Percentiles rank a stretch among this genome's conserved stretches.
Evolutionary conservation across 768 basidiomycete species (phyloP).

Genomic region (Trametes gibbosa): DNA sequence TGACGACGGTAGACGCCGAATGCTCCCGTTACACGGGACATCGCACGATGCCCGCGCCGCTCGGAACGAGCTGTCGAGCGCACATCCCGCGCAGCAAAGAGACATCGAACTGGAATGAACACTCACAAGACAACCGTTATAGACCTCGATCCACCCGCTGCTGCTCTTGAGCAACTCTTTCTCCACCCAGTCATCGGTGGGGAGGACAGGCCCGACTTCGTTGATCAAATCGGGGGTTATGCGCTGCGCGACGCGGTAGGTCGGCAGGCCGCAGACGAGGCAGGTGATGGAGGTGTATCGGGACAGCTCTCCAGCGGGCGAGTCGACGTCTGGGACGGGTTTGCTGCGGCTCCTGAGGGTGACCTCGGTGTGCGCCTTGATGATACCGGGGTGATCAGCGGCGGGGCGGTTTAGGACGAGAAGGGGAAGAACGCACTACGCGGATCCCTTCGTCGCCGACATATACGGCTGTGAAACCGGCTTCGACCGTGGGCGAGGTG

Average conservation of each 20-base stretch:
- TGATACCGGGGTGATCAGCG: constrained; percentile 15
- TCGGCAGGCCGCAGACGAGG: constrained; percentile 59
- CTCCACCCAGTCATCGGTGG: constrained; percentile 76
- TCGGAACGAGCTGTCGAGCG: background rate
- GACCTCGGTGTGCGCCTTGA: constrained; percentile 64
- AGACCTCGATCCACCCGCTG: constrained; percentile 73
- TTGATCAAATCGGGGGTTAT: constrained; percentile 56
- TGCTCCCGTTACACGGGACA: background rate
- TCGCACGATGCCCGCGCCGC: constrained; percentile 3
- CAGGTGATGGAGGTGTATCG: constrained; percentile 68
- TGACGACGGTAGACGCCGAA: constrained; percentile 5
- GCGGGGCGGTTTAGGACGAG: background rate
- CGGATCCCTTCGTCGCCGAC: constrained; percentile 66
- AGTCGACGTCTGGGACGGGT: constrained; percentile 19
- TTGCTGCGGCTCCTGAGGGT: constrained; percentile 58
- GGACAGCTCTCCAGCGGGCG: constrained; percentile 26
- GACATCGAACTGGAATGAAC: background rate
- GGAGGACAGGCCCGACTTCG: constrained; percentile 62
- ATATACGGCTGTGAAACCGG: constrained; percentile 52
- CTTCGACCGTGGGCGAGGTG: constrained; percentile 24
- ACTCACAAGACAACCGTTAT: constrained; percentile 67
- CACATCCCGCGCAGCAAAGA: background rate
- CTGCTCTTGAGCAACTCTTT: constrained; percentile 64
- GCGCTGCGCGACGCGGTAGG: constrained; percentile 68
- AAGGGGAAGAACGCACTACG: constrained; percentile 50